Conservation (phyloP, 345 rosid genomes). For the Hypericum perforatum region DNA sequence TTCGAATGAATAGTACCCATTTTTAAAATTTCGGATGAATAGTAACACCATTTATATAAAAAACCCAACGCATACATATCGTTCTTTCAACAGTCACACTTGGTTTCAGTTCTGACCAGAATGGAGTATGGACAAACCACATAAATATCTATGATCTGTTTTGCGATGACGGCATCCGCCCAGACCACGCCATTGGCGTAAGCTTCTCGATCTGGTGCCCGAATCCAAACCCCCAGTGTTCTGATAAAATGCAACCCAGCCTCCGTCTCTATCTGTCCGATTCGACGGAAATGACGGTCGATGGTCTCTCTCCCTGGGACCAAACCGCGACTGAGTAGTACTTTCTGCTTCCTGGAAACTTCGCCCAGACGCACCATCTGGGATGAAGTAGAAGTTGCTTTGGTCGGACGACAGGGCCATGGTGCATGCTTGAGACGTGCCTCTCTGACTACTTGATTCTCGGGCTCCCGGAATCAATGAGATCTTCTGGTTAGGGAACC, state of each 20-base stretch:
- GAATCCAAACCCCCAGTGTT: constrained; percentile 35
- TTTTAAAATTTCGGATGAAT: no score
- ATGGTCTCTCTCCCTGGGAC: constrained; percentile 30
- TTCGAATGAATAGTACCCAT: no score
- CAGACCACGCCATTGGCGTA: constrained; percentile 74
- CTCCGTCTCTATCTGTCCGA: constrained; percentile 58
- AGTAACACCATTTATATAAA: no score
- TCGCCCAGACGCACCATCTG: constrained; percentile 36
- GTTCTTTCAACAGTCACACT: constrained; percentile 35
- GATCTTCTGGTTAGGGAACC: constrained; percentile 41
- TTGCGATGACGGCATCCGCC: constrained; percentile 45
- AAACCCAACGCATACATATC: constrained; percentile 42
- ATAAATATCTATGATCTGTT: constrained; percentile 31
- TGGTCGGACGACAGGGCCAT: constrained; percentile 63
- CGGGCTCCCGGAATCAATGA: constrained; percentile 42
- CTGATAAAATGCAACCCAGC: constrained; percentile 52
- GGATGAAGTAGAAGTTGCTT: constrained; percentile 55
- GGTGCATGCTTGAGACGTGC: constrained; percentile 43
- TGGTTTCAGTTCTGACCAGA: constrained; percentile 22
- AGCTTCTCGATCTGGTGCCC: constrained; percentile 33
- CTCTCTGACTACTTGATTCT: constrained; percentile 46
- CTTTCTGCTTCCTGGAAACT: constrained; percentile 45
- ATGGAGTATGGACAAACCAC: no score
- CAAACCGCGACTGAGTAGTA: constrained; percentile 7
- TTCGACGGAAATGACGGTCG: constrained; percentile 37